Percentiles rank a stretch among this genome's conserved stretches.
phyloP scores from a whole-genome alignment of 1,284 basidiomycete genomes.

The Garcileccinum viscosum region DNA sequence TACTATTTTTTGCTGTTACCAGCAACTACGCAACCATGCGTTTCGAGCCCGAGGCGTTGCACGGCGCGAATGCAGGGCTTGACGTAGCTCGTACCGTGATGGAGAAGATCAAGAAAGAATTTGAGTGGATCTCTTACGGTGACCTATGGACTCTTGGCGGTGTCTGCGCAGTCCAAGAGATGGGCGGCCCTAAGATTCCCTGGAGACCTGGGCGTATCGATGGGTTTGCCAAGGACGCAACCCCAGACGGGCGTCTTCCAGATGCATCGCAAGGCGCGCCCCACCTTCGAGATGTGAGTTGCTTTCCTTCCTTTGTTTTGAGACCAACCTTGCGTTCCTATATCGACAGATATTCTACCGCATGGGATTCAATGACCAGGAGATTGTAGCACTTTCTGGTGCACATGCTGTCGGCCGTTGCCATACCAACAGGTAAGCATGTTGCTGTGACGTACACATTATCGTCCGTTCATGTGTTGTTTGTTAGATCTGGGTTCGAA shows the following conservation, averaged over 20 bases:
- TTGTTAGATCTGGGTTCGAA: slow-evolving; percentile 79
- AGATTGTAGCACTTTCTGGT: slow-evolving; percentile 93
- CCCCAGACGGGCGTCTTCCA: slow-evolving; percentile 94
- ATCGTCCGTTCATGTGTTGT: background rate
- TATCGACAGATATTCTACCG: slow-evolving; percentile 81
- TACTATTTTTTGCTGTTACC: background rate
- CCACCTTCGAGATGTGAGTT: slow-evolving; percentile 79
- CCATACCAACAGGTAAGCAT: slow-evolving; percentile 72
- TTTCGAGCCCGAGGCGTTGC: slow-evolving; percentile 84
- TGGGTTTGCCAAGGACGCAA: slow-evolving; percentile 75
- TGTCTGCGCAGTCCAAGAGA: slow-evolving; percentile 86
- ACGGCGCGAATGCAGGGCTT: slow-evolving; percentile 90
- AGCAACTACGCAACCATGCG: slow-evolving; percentile 97
- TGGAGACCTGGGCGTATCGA: slow-evolving; percentile 92
- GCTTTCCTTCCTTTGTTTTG: background rate
- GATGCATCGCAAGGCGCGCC: slow-evolving; percentile 86
- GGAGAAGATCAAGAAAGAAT: slow-evolving; percentile 87
- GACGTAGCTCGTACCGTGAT: slow-evolving; percentile 83
- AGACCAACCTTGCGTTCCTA: background rate
- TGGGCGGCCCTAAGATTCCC: slow-evolving; percentile 82
- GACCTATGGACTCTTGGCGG: slow-evolving; percentile 94
- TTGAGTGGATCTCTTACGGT: slow-evolving; percentile 92
- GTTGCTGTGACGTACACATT: background rate
- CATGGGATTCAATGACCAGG: slow-evolving; percentile 97
- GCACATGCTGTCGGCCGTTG: slow-evolving; percentile 96